Base-by-base conservation (phyloP, 2,329 filamentous ascomycete genomes). In the Neopestalotiopsis clavispora region DNA sequence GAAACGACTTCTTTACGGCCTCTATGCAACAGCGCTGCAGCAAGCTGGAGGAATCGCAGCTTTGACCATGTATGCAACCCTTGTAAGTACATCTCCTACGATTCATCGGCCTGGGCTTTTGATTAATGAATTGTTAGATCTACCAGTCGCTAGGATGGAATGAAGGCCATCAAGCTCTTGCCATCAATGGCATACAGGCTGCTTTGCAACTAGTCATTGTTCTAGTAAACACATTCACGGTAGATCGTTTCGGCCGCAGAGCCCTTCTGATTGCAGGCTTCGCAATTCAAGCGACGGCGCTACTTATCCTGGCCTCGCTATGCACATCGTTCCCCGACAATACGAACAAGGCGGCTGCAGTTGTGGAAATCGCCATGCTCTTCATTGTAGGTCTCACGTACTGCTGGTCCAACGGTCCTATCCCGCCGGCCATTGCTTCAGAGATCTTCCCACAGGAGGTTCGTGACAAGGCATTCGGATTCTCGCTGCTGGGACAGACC, bases 381-480 rank as follows among this genome's bases (percentile, higher is more conserved):
- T 62, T 62, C 32, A 42, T 62, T 13, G 59, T 62, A 3, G 59
- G 59, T 3, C 59, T 62, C 1, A 62, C 59, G 28, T 62, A 62
- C 6, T 62, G 59, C 32, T 62, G 59, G 59, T 62, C 59, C 1
- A 62, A 62, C 17, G 59, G 59, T 17, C 59, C 59, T 1, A 62
- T 62, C 6, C 30, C 59, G 9, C 59, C 59, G 6, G 59, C 59
- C 12, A 62, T 62, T 34, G 59, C 59, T 4, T 62, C 59, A 1
- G 59, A 62, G 10, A 62, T 62, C 14, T 62, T 62, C 9, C 59
- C 59, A 40, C 59, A 62, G 9, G 59, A 62, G 32, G 59, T 62
- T 40, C 59, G 59, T 2, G 59, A 62, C 59, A 62, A 62, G 34
- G 59, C 59, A 17, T 62, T 62, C 2, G 59, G 59, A 42, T 62